Conservation (phyloP, 1,284 basidiomycete genomes). For the Heterobasidion parviporum region DNA sequence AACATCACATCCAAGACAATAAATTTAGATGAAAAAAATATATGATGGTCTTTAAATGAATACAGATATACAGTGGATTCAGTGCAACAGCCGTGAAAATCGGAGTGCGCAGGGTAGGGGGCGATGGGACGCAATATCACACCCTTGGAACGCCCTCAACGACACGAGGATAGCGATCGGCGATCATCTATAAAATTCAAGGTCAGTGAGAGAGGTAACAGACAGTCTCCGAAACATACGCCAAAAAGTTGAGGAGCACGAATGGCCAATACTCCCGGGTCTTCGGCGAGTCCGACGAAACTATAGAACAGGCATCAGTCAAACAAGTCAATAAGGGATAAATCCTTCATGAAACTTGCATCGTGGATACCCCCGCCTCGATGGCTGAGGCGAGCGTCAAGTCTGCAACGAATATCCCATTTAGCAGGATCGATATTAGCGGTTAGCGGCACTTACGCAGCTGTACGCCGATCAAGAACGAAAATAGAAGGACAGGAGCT, state of each 20-base stretch:
- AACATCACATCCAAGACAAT: no score
- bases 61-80: no score
- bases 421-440: background rate
- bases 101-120: no score
- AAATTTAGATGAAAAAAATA: no score
- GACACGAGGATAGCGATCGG: slow-evolving; percentile 50
- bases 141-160: slow-evolving; percentile 40
- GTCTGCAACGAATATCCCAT: slow-evolving; percentile 26
- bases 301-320: slow-evolving; percentile 23
- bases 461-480: slow-evolving; percentile 72
- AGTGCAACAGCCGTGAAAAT: no score
- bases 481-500: slow-evolving; percentile 69
- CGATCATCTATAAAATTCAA: slow-evolving; percentile 40
- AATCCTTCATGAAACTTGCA: slow-evolving; percentile 32
- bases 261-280: slow-evolving; percentile 67
- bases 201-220: background rate
- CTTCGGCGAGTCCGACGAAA: slow-evolving; percentile 79
- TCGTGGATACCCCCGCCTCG: slow-evolving; percentile 78
- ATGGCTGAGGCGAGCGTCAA: slow-evolving; percentile 63
- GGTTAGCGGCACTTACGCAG: slow-evolving; percentile 43
- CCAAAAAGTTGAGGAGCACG: slow-evolving; percentile 67
- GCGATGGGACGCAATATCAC: slow-evolving; percentile 3
- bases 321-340: background rate
- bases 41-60: no score
- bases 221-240: slow-evolving; percentile 27